These are phyloP conservation scores for Diversispora eburnea DNA, from an alignment of 192 early-diverging fungal genomes.

Conservation along the genomic window DNA sequence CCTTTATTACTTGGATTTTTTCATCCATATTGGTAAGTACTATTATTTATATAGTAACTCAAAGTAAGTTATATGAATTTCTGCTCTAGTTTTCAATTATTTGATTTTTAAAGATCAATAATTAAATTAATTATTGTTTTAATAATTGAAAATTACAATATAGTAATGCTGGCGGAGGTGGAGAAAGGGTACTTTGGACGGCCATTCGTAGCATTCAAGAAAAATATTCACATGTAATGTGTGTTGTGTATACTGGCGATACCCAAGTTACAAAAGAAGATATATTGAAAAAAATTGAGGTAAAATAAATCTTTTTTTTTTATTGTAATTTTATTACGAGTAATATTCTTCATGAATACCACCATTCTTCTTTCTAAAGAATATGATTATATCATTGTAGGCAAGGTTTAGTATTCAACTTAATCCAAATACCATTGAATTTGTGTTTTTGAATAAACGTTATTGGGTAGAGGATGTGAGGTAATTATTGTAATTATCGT, in stretches of 20 bases:
- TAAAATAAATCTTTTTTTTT: slow-evolving; percentile 1
- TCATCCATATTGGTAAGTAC: slow-evolving; percentile 81
- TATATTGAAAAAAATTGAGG: slow-evolving; percentile 64
- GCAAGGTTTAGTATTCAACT: slow-evolving; percentile 71
- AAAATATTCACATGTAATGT: slow-evolving; percentile 60
- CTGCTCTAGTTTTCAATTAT: not conserved
- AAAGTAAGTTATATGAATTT: not conserved
- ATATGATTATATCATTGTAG: slow-evolving; percentile 5
- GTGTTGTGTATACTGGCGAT: slow-evolving; percentile 83
- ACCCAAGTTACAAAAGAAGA: slow-evolving; percentile 44
- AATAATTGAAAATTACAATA: not conserved
- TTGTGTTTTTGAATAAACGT: slow-evolving; percentile 64
- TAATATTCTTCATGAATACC: not conserved
- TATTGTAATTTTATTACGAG: not conserved
- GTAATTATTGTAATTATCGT: slow-evolving; percentile 35
- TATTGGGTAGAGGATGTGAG: slow-evolving; percentile 64
- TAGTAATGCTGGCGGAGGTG: slow-evolving; percentile 88
- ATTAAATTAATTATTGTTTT: slow-evolving; percentile 14
- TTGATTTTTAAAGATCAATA: not conserved
- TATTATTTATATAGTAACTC: not conserved
- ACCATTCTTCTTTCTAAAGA: not conserved
- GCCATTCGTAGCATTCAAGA: slow-evolving; percentile 77
- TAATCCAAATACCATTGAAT: slow-evolving; percentile 47
- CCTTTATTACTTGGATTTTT: slow-evolving; percentile 75
- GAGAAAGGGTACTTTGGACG: slow-evolving; percentile 95